Evolutionary conservation across 2,329 filamentous ascomycete genomes (phyloP).

Genomic region (Calonectria pteridis): DNA sequence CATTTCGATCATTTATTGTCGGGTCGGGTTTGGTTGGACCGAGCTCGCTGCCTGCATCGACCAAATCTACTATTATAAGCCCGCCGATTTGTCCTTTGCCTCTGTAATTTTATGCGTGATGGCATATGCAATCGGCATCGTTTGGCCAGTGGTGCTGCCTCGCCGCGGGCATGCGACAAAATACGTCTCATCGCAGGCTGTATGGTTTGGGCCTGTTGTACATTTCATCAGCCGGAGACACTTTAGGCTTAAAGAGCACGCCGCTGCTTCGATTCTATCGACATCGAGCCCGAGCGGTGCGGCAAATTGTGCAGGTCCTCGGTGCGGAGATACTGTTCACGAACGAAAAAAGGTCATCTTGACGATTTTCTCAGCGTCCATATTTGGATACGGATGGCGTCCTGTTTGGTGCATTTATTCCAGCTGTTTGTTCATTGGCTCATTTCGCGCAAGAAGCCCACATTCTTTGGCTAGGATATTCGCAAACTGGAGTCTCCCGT

Average conservation of each 20-base stretch:
- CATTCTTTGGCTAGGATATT: neutral
- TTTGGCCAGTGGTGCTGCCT: neutral
- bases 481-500: neutral
- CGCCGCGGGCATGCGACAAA: neutral
- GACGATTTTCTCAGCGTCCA: neutral
- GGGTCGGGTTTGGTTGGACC: neutral
- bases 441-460: neutral
- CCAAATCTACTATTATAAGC: conserved; percentile 4
- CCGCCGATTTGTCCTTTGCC: neutral
- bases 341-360: neutral
- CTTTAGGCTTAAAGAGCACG: neutral
- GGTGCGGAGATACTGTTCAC: neutral
- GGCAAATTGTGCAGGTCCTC: neutral
- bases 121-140: neutral
- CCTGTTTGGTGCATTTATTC: neutral
- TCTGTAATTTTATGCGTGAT: neutral
- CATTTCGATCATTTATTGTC: neutral
- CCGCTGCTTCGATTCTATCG: neutral
- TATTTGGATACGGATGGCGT: neutral
- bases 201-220: neutral
- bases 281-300: neutral
- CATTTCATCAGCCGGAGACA: neutral
- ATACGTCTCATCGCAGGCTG: neutral
- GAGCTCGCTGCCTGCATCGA: neutral
- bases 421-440: neutral